Base-by-base conservation (phyloP, 2,329 filamentous ascomycete genomes). In the Phialocephala subalpina region DNA sequence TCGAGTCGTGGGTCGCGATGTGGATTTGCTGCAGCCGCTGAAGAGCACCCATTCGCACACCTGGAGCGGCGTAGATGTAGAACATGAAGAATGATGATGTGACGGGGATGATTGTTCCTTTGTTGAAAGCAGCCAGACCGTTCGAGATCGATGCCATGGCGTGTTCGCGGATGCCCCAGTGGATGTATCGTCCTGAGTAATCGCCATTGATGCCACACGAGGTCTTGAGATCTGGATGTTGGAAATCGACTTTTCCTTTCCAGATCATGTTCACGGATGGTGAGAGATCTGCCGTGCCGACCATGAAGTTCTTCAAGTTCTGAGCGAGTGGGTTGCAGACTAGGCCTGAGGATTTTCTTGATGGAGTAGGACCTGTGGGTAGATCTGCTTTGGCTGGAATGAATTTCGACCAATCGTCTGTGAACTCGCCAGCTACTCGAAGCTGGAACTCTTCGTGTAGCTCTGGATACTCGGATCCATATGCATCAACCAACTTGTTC, bases 31-130 rank as follows among this genome's bases (percentile, higher is more conserved):
- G 84, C 1, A 89, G 80, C 27, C 80, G 74, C 60, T 86, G 82
- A 1, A 88, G 78, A 3, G 86, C 86, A 8, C 85, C 86, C 86
- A 89, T 89, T 16, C 87, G 84, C 1, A 89, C 81, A 7, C 82
- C 86, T 0, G 86, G 83, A 0, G 87, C 86, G 11, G 86, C 86
- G 64, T 86, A 84, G 72, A 84, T 77, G 70, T 88, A 88, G 75
- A 89, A 89, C 84, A 89, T 89, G 79, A 88, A 88, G 77, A 89
- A 89, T 4, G 81, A 82, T 0, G 84, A 83, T 0, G 86, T 89
- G 40, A 88, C 77, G 0, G 86, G 86, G 8, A 89, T 76, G 68
- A 89, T 82, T 0, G 85, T 86, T 27, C 81, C 83, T 40, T 80
- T 83, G 65, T 80, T 78, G 66, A 81, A 90, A 1, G 87, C 87